Percentiles rank a stretch among this genome's conserved stretches.
Conservation (phyloP, 2,329 filamentous ascomycete genomes). For the Sporothrix inflata region DNA sequence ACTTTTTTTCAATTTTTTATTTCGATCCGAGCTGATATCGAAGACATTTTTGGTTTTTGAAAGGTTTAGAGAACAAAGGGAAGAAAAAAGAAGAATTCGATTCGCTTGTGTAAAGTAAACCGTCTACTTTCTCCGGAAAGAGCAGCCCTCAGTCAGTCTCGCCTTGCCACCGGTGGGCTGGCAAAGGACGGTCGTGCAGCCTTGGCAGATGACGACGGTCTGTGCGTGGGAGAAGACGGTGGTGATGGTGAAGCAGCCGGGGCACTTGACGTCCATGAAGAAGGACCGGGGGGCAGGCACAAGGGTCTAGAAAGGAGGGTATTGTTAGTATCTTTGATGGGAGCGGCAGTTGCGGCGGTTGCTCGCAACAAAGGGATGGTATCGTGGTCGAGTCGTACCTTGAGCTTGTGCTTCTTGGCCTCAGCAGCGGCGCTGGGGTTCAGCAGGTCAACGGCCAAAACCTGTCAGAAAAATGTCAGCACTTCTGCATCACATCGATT, state of each 20-base stretch:
- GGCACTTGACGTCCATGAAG: constrained; percentile 99
- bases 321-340: constrained; percentile 8
- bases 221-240: constrained; percentile 99
- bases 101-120: neutral
- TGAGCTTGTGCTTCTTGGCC: constrained; percentile 99
- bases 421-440: constrained; percentile 98
- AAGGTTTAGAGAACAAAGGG: constrained; percentile 11
- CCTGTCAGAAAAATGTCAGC: constrained; percentile 64
- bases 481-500: constrained; percentile 35
- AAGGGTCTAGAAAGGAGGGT: constrained; percentile 66
- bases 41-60: constrained; percentile 25
- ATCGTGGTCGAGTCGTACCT: constrained; percentile 62
- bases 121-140: constrained; percentile 99
- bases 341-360: neutral
- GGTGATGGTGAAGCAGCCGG: constrained; percentile 99
- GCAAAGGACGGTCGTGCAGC: constrained; percentile 99
- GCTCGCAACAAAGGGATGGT: neutral
- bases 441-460: constrained; percentile 99
- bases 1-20: constrained; percentile 12
- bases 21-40: constrained; percentile 16
- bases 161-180: constrained; percentile 99
- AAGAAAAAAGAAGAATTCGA: constrained; percentile 18
- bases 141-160: constrained; percentile 98
- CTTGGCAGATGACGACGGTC: constrained; percentile 99
- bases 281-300: constrained; percentile 97